Evolutionary conservation across 2,329 filamentous ascomycete species (phyloP).

Genomic region (Exophiala aquamarina): DNA sequence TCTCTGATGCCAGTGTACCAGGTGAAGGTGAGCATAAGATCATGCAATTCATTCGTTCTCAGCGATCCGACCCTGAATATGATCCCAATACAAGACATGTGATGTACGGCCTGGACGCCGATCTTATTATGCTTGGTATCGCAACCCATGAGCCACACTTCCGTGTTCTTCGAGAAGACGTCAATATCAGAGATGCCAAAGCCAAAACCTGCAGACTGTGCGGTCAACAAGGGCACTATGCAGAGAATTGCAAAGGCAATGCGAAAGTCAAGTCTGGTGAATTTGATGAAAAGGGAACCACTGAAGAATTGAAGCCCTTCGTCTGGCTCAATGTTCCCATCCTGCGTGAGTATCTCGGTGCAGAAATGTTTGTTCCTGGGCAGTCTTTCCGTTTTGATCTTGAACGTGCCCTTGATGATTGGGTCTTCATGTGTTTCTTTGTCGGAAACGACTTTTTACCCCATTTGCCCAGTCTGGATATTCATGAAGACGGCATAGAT

Average conservation of each 20-base stretch:
- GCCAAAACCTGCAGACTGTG: constrained; percentile 81
- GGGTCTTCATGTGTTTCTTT: constrained; percentile 99
- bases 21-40: constrained; percentile 99
- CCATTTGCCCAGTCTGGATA: constrained; percentile 94
- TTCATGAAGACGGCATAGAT: constrained; percentile 95
- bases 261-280: constrained; percentile 76
- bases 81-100: constrained; percentile 97
- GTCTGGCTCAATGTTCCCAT: constrained; percentile 97
- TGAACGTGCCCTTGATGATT: constrained; percentile 92
- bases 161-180: constrained; percentile 91
- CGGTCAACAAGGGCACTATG: constrained; percentile 88
- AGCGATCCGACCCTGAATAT: constrained; percentile 84
- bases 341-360: constrained; percentile 86
- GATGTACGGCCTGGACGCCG: constrained; percentile 95
- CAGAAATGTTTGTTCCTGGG: constrained; percentile 79
- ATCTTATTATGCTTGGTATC: constrained; percentile 97
- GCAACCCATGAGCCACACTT: constrained; percentile 98
- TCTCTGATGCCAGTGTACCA: constrained; percentile 95
- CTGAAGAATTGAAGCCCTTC: constrained; percentile 77
- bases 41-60: constrained; percentile 95
- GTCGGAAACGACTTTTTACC: constrained; percentile 98
- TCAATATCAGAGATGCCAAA: constrained; percentile 87
- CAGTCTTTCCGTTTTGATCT: constrained; percentile 89
- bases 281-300: constrained; percentile 77
- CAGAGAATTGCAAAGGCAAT: constrained; percentile 77